Evolutionary conservation across 1,139 yeast genomes (phyloP).

Genomic region (Sugiyamaella neomexicana): DNA sequence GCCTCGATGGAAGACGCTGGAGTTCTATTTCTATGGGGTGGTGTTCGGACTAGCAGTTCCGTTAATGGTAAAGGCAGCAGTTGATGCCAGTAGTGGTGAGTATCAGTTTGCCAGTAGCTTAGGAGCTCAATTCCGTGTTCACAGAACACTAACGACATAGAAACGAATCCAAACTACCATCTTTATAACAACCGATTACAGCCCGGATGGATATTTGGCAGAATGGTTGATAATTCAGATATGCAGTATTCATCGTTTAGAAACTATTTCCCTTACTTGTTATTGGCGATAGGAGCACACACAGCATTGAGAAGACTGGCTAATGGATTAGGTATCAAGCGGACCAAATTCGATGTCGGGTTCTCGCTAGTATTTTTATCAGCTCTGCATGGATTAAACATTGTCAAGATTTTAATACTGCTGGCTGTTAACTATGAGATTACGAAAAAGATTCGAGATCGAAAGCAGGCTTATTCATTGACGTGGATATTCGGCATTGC

Average conservation of each 20-base stretch:
- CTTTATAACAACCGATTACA: conserved; percentile 66
- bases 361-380: conserved; percentile 72
- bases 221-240: conserved; percentile 71
- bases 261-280: conserved; percentile 66
- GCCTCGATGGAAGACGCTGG: conserved; percentile 72
- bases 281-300: conserved; percentile 57
- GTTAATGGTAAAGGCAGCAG: conserved; percentile 74
- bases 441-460: conserved; percentile 44
- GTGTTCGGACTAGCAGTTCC: conserved; percentile 74
- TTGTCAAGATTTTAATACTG: conserved; percentile 60
- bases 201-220: conserved; percentile 53
- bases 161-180: conserved; percentile 72
- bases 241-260: conserved; percentile 85
- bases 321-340: conserved; percentile 26
- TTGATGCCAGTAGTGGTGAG: conserved; percentile 64
- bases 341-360: conserved; percentile 64
- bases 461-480: conserved; percentile 28
- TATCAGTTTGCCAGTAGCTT: not conserved
- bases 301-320: conserved; percentile 47
- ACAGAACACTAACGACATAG: not conserved
- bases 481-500: conserved; percentile 81
- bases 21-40: conserved; percentile 65
- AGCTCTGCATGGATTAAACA: conserved; percentile 78
- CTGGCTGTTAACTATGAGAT: conserved; percentile 55
- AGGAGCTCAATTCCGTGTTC: not conserved